Base-by-base conservation (phyloP, 192 early-diverging fungal genomes). In the Allomyces arbusculus region DNA sequence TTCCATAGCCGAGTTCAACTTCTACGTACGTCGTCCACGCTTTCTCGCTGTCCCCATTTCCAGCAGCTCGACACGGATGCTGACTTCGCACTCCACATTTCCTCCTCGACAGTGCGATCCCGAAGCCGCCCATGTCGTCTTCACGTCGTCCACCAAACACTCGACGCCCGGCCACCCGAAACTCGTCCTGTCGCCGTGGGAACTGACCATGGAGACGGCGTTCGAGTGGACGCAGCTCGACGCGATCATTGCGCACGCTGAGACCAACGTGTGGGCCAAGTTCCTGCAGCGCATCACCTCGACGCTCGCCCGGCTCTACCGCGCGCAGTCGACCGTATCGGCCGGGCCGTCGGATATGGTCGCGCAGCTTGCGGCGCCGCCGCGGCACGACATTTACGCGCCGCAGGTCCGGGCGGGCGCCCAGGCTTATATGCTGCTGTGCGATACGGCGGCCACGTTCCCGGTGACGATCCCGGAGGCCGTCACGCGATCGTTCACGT, bases 91-190 rank as follows among this genome's bases (percentile, higher is more conserved):
- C 25, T 66, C 24, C 24, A 23, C 61, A 40, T 40, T 40, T 40
- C 2, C 33, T 28, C 7, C 33, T 40, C 33, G 33, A 40, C 33
- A 40, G 33, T 58, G 50, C 50, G 50, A 58, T 14, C 66, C 66
- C n/a, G 66, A 67, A 33, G 50, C 44, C 14, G 66, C 66, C 14
- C 66, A 67, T 23, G 62, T 67, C 16, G 66, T 67, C 62, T 67
- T 67, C 12, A 61, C 66, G 43, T 33, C 43, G 1, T 33, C 66
- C 23, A 63, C 23, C 62, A 62, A 62, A 24, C 23, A 12, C 23
- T 62, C 62, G 62, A 23, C 23, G 23, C 3, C 22, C 11, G 22
- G 9, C 10, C n/a, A 62, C 23, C 62, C 24, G n/a, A 62, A 62
- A 24, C 19, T 62, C 23, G 62, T 62, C 11, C 62, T 62, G 23